Conservation (phyloP, 2,329 filamentous ascomycete species). For the Trichoderma guizhouense region DNA sequence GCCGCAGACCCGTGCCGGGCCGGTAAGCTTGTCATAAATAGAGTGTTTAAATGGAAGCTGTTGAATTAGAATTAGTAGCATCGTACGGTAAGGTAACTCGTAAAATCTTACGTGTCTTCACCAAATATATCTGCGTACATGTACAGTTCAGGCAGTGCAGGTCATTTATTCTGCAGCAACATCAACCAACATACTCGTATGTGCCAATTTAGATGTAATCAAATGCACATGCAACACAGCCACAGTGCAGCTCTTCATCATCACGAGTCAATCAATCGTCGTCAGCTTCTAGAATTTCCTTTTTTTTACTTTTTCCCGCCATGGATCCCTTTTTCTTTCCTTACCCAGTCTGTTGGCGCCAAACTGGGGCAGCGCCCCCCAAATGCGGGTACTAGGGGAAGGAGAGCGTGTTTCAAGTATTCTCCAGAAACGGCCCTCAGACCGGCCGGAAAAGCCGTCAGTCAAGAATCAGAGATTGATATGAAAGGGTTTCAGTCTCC, state of each 20-base stretch:
- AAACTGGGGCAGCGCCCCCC: not conserved
- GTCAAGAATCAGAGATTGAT: not conserved
- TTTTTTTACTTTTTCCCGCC: not conserved
- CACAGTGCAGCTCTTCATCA: not conserved
- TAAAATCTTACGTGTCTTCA: not conserved
- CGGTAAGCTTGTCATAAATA: not conserved
- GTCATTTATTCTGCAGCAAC: not conserved
- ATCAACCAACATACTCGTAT: not conserved
- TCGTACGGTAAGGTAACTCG: not conserved
- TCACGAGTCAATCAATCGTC: constrained; percentile 6
- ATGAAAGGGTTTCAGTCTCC: not conserved
- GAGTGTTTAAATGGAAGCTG: not conserved
- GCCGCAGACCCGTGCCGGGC: not conserved
- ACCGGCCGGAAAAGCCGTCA: not conserved
- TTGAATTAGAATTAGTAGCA: not conserved
- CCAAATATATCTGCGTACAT: not conserved
- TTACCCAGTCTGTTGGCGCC: not conserved
- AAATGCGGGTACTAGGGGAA: not conserved
- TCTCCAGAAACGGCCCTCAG: not conserved
- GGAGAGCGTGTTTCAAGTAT: not conserved
- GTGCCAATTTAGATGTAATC: not conserved
- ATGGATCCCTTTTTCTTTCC: not conserved
- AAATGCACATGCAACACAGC: not conserved
- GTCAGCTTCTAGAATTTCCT: not conserved
- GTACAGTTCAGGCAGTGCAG: not conserved